A percentile compares a stretch with the other conserved stretches of the same genome.
Evolutionary conservation across 805 yeast genomes (phyloP).

Genomic region (Candida piceae): DNA sequence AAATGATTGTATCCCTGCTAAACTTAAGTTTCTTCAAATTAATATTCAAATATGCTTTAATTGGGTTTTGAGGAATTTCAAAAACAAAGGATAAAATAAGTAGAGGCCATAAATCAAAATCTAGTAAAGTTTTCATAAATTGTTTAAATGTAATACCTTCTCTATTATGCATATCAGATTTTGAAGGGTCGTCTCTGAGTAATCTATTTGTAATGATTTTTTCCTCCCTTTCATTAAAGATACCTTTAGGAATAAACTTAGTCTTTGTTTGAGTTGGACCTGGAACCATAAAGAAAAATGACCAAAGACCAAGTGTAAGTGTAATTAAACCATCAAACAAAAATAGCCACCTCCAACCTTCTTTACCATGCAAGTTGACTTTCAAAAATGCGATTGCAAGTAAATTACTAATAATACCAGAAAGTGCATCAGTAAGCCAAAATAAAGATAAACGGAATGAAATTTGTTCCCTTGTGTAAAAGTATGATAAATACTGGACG

Average conservation of each 20-base stretch:
- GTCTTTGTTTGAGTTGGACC: conserved; percentile 48
- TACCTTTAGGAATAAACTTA: conserved; percentile 46
- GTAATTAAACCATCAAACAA: conserved; percentile 28
- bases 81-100: conserved; percentile 38
- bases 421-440: conserved; percentile 34
- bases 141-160: conserved; percentile 38
- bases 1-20: conserved; percentile 41
- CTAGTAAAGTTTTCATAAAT: conserved; percentile 36
- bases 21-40: conserved; percentile 43
- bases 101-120: conserved; percentile 48
- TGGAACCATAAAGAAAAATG: conserved; percentile 50
- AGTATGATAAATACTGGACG: conserved; percentile 32
- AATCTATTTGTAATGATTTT: conserved; percentile 37
- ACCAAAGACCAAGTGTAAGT: conserved; percentile 37
- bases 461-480: conserved; percentile 31
- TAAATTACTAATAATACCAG: conserved; percentile 39
- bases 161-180: conserved; percentile 54
- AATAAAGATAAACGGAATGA: conserved; percentile 50
- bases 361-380: conserved; percentile 20
- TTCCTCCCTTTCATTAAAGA: conserved; percentile 35
- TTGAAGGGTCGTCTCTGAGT: conserved; percentile 39
- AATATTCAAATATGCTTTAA: conserved; percentile 37
- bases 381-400: conserved; percentile 47
- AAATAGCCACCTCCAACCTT: conserved; percentile 36
- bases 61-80: conserved; percentile 32